phyloP scores from a whole-genome alignment of 2,329 filamentous ascomycete genomes.

The Mycosphaerella sp. region DNA sequence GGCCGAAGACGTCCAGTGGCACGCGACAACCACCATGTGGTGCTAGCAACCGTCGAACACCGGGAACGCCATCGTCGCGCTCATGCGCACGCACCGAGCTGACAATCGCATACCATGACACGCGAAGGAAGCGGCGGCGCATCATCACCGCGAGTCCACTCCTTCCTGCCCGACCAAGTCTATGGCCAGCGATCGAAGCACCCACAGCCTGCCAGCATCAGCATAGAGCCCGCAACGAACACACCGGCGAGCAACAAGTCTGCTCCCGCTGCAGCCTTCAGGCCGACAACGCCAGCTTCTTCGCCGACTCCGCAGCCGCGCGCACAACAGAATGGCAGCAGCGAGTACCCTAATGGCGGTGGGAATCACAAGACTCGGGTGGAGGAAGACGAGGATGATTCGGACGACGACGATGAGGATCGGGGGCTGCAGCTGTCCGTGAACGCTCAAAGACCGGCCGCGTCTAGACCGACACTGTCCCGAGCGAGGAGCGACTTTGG shows the following conservation, averaged over 20 bases:
- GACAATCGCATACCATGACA: constrained; percentile 7
- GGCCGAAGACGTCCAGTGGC: too few relatives aligned
- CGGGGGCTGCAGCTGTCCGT: constrained; percentile 49
- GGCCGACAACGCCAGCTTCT: constrained; percentile 14
- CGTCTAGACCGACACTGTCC: constrained; percentile 12
- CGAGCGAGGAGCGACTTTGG: constrained; percentile 21
- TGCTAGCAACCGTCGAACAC: too few relatives aligned
- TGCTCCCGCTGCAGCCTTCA: constrained; percentile 10
- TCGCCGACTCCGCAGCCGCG: constrained; percentile 14
- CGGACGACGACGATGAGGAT: constrained; percentile 30
- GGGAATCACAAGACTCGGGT: not conserved
- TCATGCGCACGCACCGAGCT: constrained; percentile 6
- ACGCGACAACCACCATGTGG: too few relatives aligned
- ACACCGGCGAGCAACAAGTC: constrained; percentile 14
- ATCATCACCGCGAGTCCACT: not conserved
- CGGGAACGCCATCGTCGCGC: not conserved
- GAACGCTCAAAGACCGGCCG: constrained; percentile 11
- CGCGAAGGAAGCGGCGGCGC: constrained; percentile 8
- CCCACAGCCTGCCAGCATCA: constrained; percentile 25
- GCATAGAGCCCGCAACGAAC: constrained; percentile 11
- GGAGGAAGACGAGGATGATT: constrained; percentile 30
- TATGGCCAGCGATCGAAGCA: constrained; percentile 25
- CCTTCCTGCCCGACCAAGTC: constrained; percentile 11
- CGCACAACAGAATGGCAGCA: constrained; percentile 12
- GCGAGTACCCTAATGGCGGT: too few relatives aligned